Percentiles rank a stretch among this genome's conserved stretches.
Evolutionary conservation across 1,139 yeast species (phyloP).

Genomic region (Hansenula sp.): DNA sequence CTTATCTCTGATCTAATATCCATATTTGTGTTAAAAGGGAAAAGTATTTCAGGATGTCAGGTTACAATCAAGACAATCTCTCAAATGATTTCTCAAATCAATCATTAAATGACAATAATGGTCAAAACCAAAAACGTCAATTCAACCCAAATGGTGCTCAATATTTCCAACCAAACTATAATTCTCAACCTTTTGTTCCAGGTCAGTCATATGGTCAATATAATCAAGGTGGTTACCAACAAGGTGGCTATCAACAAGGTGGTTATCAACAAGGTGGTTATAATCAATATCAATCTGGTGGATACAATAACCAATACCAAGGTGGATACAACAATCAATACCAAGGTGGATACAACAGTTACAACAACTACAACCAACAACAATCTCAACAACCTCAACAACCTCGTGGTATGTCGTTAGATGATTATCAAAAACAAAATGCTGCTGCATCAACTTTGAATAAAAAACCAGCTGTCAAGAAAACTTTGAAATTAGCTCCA

Average conservation of each 20-base stretch:
- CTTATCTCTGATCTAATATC: not conserved
- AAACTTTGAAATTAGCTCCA: slow-evolving; percentile 59
- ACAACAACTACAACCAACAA: slow-evolving; percentile 18
- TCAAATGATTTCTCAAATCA: slow-evolving; percentile 51
- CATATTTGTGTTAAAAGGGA: too few species aligned
- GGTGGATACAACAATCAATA: slow-evolving; percentile 15
- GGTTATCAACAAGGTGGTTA: slow-evolving; percentile 11
- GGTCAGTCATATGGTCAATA: slow-evolving; percentile 14
- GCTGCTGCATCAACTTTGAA: slow-evolving; percentile 19
- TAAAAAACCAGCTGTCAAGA: slow-evolving; percentile 35
- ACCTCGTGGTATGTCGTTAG: slow-evolving; percentile 70
- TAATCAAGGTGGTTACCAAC: slow-evolving; percentile 11
- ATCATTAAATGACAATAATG: slow-evolving; percentile 22
- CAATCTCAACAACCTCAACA: slow-evolving; percentile 21
- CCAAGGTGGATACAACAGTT: slow-evolving; percentile 17
- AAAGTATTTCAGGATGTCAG: slow-evolving; percentile 20
- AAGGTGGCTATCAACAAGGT: slow-evolving; percentile 22
- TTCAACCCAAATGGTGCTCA: slow-evolving; percentile 19
- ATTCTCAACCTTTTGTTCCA: slow-evolving; percentile 20
- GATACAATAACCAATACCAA: slow-evolving; percentile 6
- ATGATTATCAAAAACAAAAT: slow-evolving; percentile 66
- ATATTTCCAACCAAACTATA: slow-evolving; percentile 16
- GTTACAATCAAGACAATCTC: slow-evolving; percentile 46
- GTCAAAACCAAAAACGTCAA: slow-evolving; percentile 14
- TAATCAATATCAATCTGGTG: slow-evolving; percentile 16